Base-by-base conservation (phyloP, 441 rosid species). In the Sinapis alba region DNA sequence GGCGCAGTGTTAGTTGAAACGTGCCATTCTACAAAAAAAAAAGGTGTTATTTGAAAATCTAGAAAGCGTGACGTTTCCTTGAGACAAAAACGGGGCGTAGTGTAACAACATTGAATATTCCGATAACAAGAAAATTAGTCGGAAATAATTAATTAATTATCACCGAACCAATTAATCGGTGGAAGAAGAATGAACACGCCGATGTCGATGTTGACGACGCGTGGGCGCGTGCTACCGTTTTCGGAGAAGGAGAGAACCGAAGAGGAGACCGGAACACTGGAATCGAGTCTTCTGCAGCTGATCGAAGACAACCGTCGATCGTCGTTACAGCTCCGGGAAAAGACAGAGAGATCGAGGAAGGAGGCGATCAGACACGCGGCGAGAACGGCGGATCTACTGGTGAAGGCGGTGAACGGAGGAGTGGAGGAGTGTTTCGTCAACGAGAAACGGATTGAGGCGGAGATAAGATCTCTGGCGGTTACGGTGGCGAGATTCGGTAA, bases 381-480 rank as follows among this genome's bases (percentile, higher is more conserved):
- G 78, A 77, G 74, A 12, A 92, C 86, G 27, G 88, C 96, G 68
- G 92, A 88, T 80, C 84, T 89, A 65, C 78, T 91, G 45, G 89
- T 86, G 81, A 93, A 93, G 34, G 81, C 87, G 6, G 89, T 91
- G 77, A 91, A 94, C 57, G 93, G 93, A 61, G 91, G 93, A 32
- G 96, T 90, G 16, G 86, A 86, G 76, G 92, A 87, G 41, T 79
- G 88, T 20, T 92, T 88, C 71, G 61, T 83, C 27, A 85, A 86
- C 73, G 91, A 92, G 87, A 92, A 90, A 83, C 79, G 88, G 50
- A 86, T 92, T 7, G 96, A 92, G 78, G 65, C 79, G 21, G 96
- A 90, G 77, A 87, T 90, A 69, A 86, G 94, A 65, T 79, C 76
- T 21, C 77, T 89, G 30, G 84, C 91, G 5, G 79, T 83, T 2